Evolutionary conservation across 2,329 filamentous ascomycete genomes (phyloP).

Genomic region (Cordyceps pruinosa): DNA sequence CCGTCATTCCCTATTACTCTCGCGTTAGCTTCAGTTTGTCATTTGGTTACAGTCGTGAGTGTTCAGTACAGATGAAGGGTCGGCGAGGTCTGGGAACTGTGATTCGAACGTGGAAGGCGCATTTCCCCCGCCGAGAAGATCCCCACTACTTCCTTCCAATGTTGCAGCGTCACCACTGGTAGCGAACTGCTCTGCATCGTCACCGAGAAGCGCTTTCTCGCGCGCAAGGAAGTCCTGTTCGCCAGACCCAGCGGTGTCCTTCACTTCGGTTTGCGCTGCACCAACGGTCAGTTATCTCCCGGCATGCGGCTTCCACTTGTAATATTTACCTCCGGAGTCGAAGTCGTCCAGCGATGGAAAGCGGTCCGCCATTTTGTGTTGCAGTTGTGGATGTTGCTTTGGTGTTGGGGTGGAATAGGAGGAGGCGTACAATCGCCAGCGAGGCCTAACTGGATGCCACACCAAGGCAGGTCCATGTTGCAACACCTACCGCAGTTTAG

Average conservation of each 20-base stretch:
- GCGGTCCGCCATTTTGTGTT: constrained; percentile 60
- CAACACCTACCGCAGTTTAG: not conserved
- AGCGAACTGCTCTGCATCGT: constrained; percentile 87
- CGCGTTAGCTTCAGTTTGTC: constrained; percentile 11
- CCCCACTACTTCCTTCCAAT: constrained; percentile 57
- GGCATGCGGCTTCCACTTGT: not conserved
- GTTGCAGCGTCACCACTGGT: constrained; percentile 64
- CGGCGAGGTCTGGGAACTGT: constrained; percentile 76
- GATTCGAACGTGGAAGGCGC: constrained; percentile 63
- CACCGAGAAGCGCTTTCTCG: constrained; percentile 83
- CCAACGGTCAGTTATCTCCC: not conserved
- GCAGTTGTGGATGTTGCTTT: not conserved
- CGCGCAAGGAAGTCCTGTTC: constrained; percentile 82
- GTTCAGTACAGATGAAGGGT: constrained; percentile 25
- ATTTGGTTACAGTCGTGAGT: not conserved
- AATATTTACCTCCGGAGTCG: constrained; percentile 52
- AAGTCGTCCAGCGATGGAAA: constrained; percentile 78
- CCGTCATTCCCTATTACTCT: constrained; percentile 22
- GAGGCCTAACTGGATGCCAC: not conserved
- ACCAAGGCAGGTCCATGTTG: not conserved
- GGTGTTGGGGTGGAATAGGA: not conserved
- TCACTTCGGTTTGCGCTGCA: constrained; percentile 60
- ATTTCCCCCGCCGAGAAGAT: constrained; percentile 64
- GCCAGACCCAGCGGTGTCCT: constrained; percentile 42
- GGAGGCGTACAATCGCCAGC: not conserved